phyloP scores from a whole-genome alignment of 2,329 filamentous ascomycete genomes.

The Scytalidium sp. region DNA sequence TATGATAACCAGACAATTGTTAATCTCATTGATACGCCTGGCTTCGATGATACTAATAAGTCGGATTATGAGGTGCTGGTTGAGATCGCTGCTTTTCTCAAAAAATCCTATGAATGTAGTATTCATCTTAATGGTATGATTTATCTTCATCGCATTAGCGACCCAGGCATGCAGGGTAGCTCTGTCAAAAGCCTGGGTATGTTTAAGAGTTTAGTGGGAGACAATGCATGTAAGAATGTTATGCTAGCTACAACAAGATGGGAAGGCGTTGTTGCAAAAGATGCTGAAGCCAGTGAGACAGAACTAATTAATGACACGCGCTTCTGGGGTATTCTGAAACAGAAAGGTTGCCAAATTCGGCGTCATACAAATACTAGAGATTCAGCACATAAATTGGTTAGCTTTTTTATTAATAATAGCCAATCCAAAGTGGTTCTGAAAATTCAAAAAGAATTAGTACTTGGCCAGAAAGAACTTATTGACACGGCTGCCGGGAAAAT shows the following conservation, averaged over 20 bases:
- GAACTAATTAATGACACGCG: constrained; percentile 16
- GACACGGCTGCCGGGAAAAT: no score
- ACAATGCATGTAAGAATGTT: constrained; percentile 36
- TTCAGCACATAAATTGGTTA: no score
- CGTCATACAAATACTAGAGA: no score
- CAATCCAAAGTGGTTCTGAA: no score
- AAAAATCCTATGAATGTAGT: constrained; percentile 19
- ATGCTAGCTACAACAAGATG: constrained; percentile 41
- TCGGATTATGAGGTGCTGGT: constrained; percentile 36
- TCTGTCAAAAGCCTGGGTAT: constrained; percentile 39
- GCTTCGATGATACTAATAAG: constrained; percentile 38
- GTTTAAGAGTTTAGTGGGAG: constrained; percentile 41
- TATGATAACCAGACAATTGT: constrained; percentile 13
- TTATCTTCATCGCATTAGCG: constrained; percentile 42
- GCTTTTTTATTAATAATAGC: no score
- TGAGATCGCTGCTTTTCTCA: constrained; percentile 33
- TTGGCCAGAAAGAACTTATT: no score
- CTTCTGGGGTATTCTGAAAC: constrained; percentile 10
- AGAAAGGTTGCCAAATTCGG: no score
- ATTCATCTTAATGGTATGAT: constrained; percentile 37
- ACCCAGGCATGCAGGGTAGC: constrained; percentile 37
- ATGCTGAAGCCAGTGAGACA: constrained; percentile 23
- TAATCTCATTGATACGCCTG: constrained; percentile 39
- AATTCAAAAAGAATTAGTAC: no score
- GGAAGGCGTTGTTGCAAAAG: constrained; percentile 22